These are phyloP conservation scores for Salix suchowensis DNA, from an alignment of 345 rosid species.

Conservation along the genomic window DNA sequence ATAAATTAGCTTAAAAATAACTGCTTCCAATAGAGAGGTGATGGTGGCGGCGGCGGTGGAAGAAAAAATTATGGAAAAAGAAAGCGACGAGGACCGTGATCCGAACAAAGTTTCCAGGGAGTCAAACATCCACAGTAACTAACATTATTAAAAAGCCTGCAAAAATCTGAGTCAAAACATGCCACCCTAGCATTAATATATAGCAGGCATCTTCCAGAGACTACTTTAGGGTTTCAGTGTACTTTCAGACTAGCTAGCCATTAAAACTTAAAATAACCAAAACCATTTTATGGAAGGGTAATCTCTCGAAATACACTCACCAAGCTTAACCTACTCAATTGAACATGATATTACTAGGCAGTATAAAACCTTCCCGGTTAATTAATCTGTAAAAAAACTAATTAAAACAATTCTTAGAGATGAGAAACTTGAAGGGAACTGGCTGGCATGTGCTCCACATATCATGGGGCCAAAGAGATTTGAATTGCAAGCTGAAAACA, in stretches of 20 bases:
- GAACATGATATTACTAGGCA: not conserved
- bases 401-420: not conserved
- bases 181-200: slow-evolving; percentile 21
- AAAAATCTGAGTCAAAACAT: slow-evolving; percentile 10
- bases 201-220: not conserved
- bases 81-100: slow-evolving; percentile 20
- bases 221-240: slow-evolving; percentile 27
- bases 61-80: not conserved
- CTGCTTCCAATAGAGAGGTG: not conserved
- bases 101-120: slow-evolving; percentile 11
- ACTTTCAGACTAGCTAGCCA: not conserved
- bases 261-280: not conserved
- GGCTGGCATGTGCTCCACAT: too few relatives aligned
- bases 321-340: not conserved
- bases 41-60: not conserved
- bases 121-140: slow-evolving; percentile 34
- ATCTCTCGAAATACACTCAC: not conserved
- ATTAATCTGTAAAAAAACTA: not conserved
- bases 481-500: not conserved
- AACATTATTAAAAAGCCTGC: slow-evolving; percentile 25
- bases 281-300: not conserved
- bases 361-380: not conserved
- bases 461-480: not conserved
- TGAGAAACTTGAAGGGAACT: not conserved
- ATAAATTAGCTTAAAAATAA: not conserved